Conservation (phyloP, 2,329 filamentous ascomycete species). For the Pleoardoris graminearum region DNA sequence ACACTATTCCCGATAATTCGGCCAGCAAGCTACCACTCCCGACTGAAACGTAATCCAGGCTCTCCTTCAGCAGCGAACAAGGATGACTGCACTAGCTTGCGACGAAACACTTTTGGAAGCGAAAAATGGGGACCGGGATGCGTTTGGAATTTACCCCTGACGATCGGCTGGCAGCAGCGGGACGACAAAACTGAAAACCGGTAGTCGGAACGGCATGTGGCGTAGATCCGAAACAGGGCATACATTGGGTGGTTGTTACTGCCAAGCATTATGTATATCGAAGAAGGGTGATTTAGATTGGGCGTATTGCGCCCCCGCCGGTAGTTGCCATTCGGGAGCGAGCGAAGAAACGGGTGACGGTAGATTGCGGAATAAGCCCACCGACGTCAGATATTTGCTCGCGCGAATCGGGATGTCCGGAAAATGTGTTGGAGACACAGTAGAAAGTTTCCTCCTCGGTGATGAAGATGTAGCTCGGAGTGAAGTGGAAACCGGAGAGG, state of each 20-base stretch:
- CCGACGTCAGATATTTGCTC: constrained; percentile 54
- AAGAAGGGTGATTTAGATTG: constrained; percentile 2
- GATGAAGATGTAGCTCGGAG: constrained; percentile 53
- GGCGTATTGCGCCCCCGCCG: constrained; percentile 3
- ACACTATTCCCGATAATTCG: constrained; percentile 34
- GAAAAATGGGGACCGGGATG: constrained; percentile 8
- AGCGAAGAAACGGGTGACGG: neutral
- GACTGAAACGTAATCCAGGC: neutral
- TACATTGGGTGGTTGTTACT: neutral
- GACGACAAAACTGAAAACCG: constrained; percentile 3
- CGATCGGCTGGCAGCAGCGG: constrained; percentile 11
- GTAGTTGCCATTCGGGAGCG: constrained; percentile 7
- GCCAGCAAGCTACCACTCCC: neutral
- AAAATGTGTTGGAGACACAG: constrained; percentile 57
- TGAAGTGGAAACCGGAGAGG: constrained; percentile 56
- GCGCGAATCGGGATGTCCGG: constrained; percentile 59
- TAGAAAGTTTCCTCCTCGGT: constrained; percentile 53
- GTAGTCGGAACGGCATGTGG: constrained; percentile 1
- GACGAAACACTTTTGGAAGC: constrained; percentile 12
- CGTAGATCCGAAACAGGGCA: constrained; percentile 2
- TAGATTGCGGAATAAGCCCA: constrained; percentile 9
- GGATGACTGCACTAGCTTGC: constrained; percentile 5
- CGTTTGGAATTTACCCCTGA: constrained; percentile 10
- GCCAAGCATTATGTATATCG: constrained; percentile 2
- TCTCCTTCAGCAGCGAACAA: neutral